These are phyloP conservation scores for Coriaria nepalensis DNA, from an alignment of 306 rosid species.

Conservation along the genomic window DNA sequence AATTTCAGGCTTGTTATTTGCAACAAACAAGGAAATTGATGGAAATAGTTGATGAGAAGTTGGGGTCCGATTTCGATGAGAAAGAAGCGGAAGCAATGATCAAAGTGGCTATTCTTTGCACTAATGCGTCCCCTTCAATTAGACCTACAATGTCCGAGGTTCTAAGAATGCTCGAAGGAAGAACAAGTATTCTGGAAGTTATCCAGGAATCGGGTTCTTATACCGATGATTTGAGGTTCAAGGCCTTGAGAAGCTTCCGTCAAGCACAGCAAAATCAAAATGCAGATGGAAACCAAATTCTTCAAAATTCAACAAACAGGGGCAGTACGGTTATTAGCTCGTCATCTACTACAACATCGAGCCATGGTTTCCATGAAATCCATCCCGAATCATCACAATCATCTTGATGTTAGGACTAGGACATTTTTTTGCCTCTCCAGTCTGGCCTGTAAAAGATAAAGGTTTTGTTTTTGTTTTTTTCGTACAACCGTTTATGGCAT, in stretches of 20 bases:
- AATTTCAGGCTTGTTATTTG: constrained; percentile 20
- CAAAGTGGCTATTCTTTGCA: constrained; percentile 25
- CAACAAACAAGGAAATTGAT: constrained; percentile 17
- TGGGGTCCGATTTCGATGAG: constrained; percentile 18
- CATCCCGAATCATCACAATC: constrained; percentile 5
- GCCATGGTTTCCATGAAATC: constrained; percentile 14
- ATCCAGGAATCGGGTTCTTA: constrained; percentile 26
- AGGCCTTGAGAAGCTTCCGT: constrained; percentile 45
- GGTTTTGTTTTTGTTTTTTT: too few relatives aligned
- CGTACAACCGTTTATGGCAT: too few relatives aligned
- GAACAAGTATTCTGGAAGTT: constrained; percentile 19
- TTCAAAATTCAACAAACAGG: constrained; percentile 9
- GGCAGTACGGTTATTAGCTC: constrained; percentile 17
- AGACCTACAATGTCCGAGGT: constrained; percentile 33
- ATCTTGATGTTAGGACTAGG: too few relatives aligned
- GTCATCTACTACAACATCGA: constrained; percentile 10
- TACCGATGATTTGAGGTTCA: constrained; percentile 41
- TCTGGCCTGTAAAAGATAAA: too few relatives aligned
- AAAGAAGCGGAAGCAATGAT: constrained; percentile 20
- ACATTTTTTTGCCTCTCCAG: too few relatives aligned
- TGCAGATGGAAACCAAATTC: constrained; percentile 17
- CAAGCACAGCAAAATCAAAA: constrained; percentile 13
- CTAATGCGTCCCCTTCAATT: constrained; percentile 15
- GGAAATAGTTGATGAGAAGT: constrained; percentile 27
- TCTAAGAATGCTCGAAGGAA: constrained; percentile 40